A percentile compares a stretch with the other conserved stretches of the same genome.
Conservation (phyloP, 1,284 basidiomycete species). For the Microstroma glucosiphilum region DNA sequence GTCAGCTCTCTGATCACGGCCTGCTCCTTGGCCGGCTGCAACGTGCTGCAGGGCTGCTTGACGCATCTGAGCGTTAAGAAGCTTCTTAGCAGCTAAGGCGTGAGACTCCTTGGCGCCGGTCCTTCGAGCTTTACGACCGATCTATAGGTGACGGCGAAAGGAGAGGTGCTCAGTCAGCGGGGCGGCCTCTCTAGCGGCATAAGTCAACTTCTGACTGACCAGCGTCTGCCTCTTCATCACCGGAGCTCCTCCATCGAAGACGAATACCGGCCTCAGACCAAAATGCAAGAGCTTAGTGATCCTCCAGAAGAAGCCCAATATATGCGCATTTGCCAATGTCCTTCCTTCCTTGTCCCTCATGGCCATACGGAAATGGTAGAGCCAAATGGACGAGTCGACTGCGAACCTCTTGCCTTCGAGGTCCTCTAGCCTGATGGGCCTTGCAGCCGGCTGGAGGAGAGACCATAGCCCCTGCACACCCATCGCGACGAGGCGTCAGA, state of each 20-base stretch:
- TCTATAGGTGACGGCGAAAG: conserved; percentile 47
- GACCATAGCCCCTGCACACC: conserved; percentile 51
- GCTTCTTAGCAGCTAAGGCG: conserved; percentile 62
- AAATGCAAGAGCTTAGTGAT: conserved; percentile 94
- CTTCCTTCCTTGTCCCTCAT: conserved; percentile 96
- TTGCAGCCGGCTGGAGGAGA: conserved; percentile 49
- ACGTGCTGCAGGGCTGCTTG: conserved; percentile 75
- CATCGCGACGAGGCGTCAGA: conserved; percentile 20
- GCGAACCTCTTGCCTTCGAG: conserved; percentile 49
- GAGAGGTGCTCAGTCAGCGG: too few species aligned
- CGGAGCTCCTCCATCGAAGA: conserved; percentile 70
- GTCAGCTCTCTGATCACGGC: background rate
- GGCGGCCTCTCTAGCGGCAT: too few species aligned
- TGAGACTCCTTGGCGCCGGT: conserved; percentile 54
- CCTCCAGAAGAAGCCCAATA: conserved; percentile 73
- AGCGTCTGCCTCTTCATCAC: conserved; percentile 52
- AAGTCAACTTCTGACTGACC: background rate
- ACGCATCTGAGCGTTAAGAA: conserved; percentile 88
- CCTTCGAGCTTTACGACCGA: conserved; percentile 16
- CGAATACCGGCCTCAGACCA: conserved; percentile 71
- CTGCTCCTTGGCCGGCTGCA: conserved; percentile 11
- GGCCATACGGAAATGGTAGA: conserved; percentile 73
- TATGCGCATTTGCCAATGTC: conserved; percentile 84
- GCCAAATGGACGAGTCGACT: conserved; percentile 98
- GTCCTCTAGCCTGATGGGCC: conserved; percentile 50